phyloP scores from a whole-genome alignment of 805 yeast genomes.

The Yarrowia sp. region DNA sequence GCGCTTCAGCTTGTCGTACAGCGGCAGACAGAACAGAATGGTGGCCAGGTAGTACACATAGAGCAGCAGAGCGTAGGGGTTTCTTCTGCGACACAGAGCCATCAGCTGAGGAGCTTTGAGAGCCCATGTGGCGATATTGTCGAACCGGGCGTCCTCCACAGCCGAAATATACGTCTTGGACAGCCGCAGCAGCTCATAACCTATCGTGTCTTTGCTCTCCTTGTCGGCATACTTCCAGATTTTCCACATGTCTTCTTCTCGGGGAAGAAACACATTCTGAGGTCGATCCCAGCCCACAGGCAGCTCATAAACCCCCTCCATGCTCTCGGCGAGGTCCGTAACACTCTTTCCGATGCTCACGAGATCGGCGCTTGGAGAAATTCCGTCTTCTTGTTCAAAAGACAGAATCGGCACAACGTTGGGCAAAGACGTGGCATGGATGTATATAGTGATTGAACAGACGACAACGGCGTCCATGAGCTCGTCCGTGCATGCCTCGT shows the following conservation, averaged over 20 bases:
- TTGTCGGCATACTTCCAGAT: background rate
- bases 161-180: background rate
- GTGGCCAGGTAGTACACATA: background rate
- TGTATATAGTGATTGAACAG: conserved; percentile 9
- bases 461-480: conserved; percentile 13
- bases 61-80: conserved; percentile 11
- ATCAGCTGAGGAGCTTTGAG: background rate
- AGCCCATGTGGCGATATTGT: conserved; percentile 1
- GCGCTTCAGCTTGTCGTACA: background rate
- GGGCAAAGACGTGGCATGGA: background rate
- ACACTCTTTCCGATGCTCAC: conserved; percentile 11
- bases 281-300: conserved; percentile 4
- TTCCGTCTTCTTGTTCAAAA: conserved; percentile 1
- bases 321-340: conserved; percentile 3
- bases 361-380: background rate
- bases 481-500: conserved; percentile 9
- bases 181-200: conserved; percentile 3
- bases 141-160: conserved; percentile 1
- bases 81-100: background rate
- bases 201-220: background rate
- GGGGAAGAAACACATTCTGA: background rate
- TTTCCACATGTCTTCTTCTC: conserved; percentile 30
- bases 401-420: conserved; percentile 2
- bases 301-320: background rate
- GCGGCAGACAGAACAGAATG: background rate